Evolutionary conservation across 257 asterid species (phyloP).

Genomic region (Nicotiana sylvestris): DNA sequence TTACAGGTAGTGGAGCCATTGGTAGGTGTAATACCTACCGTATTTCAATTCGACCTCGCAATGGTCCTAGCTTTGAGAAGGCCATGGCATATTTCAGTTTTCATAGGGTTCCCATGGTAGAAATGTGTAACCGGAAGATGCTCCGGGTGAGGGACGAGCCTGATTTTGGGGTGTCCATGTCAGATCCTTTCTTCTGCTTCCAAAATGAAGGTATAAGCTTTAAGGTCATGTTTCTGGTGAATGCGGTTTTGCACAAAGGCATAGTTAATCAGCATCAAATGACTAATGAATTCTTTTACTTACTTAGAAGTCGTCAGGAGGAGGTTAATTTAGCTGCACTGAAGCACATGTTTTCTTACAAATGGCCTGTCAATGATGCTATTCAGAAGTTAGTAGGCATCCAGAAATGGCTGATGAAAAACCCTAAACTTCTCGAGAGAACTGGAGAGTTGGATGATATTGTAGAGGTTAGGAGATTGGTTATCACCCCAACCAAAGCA

Average conservation of each 20-base stretch:
- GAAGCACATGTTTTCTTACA: slow-evolving; percentile 56
- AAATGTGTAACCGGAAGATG: neutral
- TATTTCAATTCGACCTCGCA: slow-evolving; percentile 52
- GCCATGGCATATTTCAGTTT: slow-evolving; percentile 45
- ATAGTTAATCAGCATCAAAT: slow-evolving; percentile 81
- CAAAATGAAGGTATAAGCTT: slow-evolving; percentile 52
- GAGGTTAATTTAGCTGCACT: slow-evolving; percentile 56
- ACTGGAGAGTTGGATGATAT: slow-evolving; percentile 50
- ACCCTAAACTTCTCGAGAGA: slow-evolving; percentile 59
- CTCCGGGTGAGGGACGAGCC: slow-evolving; percentile 49
- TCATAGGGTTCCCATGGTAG: slow-evolving; percentile 36
- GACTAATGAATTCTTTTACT: slow-evolving; percentile 43
- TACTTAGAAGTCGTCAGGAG: slow-evolving; percentile 55
- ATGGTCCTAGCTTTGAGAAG: slow-evolving; percentile 33
- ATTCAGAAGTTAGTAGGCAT: slow-evolving; percentile 34
- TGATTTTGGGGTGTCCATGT: slow-evolving; percentile 45
- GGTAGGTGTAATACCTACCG: slow-evolving; percentile 79
- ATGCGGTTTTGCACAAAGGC: slow-evolving; percentile 77
- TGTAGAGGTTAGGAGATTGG: slow-evolving; percentile 73
- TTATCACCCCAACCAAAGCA: slow-evolving; percentile 73
- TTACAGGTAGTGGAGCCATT: slow-evolving; percentile 69
- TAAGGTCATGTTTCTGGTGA: slow-evolving; percentile 62
- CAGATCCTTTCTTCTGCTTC: slow-evolving; percentile 60
- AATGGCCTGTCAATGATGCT: slow-evolving; percentile 59
- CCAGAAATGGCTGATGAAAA: slow-evolving; percentile 53